Percentiles rank a stretch among this genome's conserved stretches.
phyloP scores from a whole-genome alignment of 2,329 filamentous ascomycete species.

The Aphanocladium album region DNA sequence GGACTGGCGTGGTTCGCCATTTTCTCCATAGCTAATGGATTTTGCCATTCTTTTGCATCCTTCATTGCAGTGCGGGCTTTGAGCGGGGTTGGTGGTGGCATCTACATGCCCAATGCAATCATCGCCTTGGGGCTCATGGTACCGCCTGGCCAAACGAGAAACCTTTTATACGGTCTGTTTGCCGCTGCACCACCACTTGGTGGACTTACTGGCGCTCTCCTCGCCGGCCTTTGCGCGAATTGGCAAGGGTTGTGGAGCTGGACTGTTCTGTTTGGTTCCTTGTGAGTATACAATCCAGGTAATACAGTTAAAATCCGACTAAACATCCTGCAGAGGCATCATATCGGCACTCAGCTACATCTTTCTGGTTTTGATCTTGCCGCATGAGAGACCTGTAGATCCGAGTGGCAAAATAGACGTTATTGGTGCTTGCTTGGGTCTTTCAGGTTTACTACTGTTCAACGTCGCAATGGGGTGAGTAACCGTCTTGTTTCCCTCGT shows the following conservation, averaged over 20 bases:
- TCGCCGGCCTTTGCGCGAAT: constrained; percentile 33
- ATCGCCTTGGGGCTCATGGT: constrained; percentile 44
- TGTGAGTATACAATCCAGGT: constrained; percentile 7
- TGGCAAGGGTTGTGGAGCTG: constrained; percentile 2
- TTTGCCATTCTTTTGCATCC: constrained; percentile 35
- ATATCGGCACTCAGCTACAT: constrained; percentile 9
- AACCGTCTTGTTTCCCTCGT: not conserved
- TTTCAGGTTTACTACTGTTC: constrained; percentile 39
- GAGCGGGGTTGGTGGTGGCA: constrained; percentile 42
- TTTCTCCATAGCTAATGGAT: constrained; percentile 40
- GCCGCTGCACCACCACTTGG: constrained; percentile 43
- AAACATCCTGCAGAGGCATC: constrained; percentile 4
- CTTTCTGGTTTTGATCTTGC: constrained; percentile 13
- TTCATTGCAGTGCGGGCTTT: constrained; percentile 42
- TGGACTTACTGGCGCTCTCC: constrained; percentile 35
- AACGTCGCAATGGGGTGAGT: constrained; percentile 47
- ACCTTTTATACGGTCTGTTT: constrained; percentile 42
- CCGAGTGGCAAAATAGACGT: constrained; percentile 25
- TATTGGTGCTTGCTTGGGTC: constrained; percentile 34
- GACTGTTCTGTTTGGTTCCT: constrained; percentile 8
- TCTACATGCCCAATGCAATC: constrained; percentile 49
- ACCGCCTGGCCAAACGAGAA: constrained; percentile 39
- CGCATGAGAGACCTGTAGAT: constrained; percentile 20
- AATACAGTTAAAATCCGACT: not conserved
- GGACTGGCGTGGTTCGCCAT: constrained; percentile 38